A percentile compares a stretch with the other conserved stretches of the same genome.
These are phyloP conservation scores for Leishmania martiniquensis DNA, from an alignment of 208 protist species.

Conservation along the genomic window DNA sequence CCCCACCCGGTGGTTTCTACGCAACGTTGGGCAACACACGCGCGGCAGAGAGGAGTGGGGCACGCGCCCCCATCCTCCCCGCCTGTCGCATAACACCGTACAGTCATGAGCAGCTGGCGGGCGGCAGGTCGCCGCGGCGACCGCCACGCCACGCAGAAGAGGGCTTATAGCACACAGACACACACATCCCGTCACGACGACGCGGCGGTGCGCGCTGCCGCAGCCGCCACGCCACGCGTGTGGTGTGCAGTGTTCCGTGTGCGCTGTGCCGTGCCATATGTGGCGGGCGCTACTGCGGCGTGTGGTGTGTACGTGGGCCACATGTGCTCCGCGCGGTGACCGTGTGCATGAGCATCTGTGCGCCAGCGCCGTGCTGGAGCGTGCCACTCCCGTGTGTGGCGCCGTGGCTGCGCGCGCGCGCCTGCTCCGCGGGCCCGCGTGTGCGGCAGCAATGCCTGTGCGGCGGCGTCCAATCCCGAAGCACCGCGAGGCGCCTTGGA, in stretches of 20 bases:
- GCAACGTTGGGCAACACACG: conserved; percentile 30
- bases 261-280: conserved; percentile 5
- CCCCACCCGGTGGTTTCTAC: conserved; percentile 28
- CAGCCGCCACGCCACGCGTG: conserved; percentile 28
- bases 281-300: conserved; percentile 4
- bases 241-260: conserved; percentile 19
- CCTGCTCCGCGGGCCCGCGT: conserved; percentile 13
- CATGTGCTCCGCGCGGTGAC: conserved; percentile 11
- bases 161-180: conserved; percentile 19
- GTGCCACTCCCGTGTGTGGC: conserved; percentile 12
- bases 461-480: conserved; percentile 21
- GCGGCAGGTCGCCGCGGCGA: conserved; percentile 24
- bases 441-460: conserved; percentile 36
- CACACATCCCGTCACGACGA: conserved; percentile 24
- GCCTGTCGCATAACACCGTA: conserved; percentile 21
- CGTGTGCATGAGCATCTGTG: conserved; percentile 7
- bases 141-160: conserved; percentile 37
- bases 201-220: conserved; percentile 32
- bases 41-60: background rate
- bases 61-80: background rate
- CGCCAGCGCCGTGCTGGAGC: conserved; percentile 4
- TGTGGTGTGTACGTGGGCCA: conserved; percentile 5
- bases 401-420: conserved; percentile 25
- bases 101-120: conserved; percentile 34
- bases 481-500: conserved; percentile 26